phyloP scores from a whole-genome alignment of 2,329 filamentous ascomycete genomes.

The Hypocreales sp. region DNA sequence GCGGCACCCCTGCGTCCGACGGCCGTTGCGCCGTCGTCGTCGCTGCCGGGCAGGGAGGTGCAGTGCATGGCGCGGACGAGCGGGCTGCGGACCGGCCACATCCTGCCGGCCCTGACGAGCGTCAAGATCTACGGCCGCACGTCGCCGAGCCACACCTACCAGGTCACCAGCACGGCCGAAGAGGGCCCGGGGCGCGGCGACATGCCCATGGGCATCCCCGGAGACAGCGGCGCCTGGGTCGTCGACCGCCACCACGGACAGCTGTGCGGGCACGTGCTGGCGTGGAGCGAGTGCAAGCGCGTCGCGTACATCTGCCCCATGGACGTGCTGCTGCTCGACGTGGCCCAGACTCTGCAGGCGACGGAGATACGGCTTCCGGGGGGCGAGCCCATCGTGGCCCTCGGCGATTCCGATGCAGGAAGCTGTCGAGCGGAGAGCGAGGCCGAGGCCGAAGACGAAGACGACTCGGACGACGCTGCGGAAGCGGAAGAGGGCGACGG shows the following conservation, averaged over 20 bases:
- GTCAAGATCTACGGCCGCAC: constrained; percentile 78
- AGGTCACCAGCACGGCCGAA: constrained; percentile 28
- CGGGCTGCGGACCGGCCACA: constrained; percentile 64
- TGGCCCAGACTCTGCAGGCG: constrained; percentile 62
- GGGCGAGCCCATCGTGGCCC: constrained; percentile 25
- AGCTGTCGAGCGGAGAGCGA: background rate
- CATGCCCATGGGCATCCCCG: constrained; percentile 50
- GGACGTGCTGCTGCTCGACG: constrained; percentile 78
- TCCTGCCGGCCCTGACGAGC: constrained; percentile 62
- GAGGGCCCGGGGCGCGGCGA: constrained; percentile 6
- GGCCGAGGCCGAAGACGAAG: constrained; percentile 4
- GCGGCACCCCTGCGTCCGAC: constrained; percentile 31
- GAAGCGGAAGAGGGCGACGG: constrained; percentile 10
- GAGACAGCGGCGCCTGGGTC: constrained; percentile 88
- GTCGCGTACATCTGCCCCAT: constrained; percentile 91
- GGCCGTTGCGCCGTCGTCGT: constrained; percentile 40
- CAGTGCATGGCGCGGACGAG: constrained; percentile 82
- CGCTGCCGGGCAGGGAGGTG: constrained; percentile 60
- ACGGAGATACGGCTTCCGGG: constrained; percentile 56
- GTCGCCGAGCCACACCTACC: constrained; percentile 61
- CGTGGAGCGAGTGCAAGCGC: constrained; percentile 66
- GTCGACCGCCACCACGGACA: constrained; percentile 64
- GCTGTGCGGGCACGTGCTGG: constrained; percentile 80
- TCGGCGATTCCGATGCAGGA: constrained; percentile 6
- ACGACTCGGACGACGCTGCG: constrained; percentile 12